Percentiles rank a stretch among this genome's conserved stretches.
These are phyloP conservation scores for Hypoxylon fuscum DNA, from an alignment of 495 filamentous ascomycete genomes.

Conservation along the genomic window DNA sequence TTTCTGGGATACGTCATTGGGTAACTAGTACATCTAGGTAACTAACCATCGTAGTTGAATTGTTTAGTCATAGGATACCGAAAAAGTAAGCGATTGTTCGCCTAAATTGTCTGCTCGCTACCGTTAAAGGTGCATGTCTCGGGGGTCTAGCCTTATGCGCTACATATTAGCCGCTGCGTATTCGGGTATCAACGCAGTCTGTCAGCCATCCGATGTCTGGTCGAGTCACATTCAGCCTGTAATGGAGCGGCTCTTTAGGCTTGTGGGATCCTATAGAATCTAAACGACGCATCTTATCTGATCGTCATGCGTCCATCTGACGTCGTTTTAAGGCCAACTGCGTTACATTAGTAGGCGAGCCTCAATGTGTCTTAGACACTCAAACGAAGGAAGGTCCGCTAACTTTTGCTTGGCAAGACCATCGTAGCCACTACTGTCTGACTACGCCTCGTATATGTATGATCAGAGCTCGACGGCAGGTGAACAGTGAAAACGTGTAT, in stretches of 20 bases:
- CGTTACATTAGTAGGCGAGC: conserved; percentile 30
- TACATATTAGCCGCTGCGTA: conserved; percentile 19
- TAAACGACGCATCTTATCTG: conserved; percentile 17
- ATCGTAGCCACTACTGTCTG: not conserved
- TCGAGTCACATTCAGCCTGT: conserved; percentile 22
- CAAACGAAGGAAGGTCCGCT: not conserved
- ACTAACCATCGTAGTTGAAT: too few relatives aligned
- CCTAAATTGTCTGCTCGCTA: too few relatives aligned
- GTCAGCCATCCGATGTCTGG: too few relatives aligned
- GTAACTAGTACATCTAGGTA: too few relatives aligned
- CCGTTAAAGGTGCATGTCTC: not conserved
- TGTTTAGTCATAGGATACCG: too few relatives aligned
- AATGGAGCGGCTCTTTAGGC: not conserved
- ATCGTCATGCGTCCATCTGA: conserved; percentile 19
- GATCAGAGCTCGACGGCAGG: too few relatives aligned
- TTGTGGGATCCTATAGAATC: not conserved
- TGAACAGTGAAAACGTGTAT: too few relatives aligned
- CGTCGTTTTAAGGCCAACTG: conserved; percentile 30
- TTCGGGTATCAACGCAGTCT: too few relatives aligned
- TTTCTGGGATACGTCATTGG: too few relatives aligned
- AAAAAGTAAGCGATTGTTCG: too few relatives aligned
- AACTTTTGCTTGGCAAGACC: not conserved
- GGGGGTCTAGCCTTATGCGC: not conserved
- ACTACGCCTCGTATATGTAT: too few relatives aligned
- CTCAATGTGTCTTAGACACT: conserved; percentile 32